Evolutionary conservation across 1,284 basidiomycete genomes (phyloP).

Genomic region (Sanghuangporus weigelae): DNA sequence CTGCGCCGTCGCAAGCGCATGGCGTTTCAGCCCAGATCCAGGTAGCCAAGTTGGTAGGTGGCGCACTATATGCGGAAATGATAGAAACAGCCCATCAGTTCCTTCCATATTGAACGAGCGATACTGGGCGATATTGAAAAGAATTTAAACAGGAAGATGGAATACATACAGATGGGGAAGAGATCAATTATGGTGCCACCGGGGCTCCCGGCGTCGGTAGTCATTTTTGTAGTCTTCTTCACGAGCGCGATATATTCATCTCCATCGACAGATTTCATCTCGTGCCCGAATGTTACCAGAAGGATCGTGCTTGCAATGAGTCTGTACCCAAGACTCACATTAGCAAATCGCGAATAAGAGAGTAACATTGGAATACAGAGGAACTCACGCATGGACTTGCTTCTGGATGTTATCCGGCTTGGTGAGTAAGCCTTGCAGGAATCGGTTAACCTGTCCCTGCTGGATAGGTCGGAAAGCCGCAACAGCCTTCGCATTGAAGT

Average conservation of each 20-base stretch:
- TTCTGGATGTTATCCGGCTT: slow-evolving; percentile 24
- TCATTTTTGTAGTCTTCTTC: slow-evolving; percentile 7
- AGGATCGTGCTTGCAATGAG: slow-evolving; percentile 13
- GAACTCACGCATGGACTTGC: slow-evolving; percentile 25
- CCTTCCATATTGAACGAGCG: background rate
- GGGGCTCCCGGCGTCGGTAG: slow-evolving; percentile 7
- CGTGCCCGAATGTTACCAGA: slow-evolving; percentile 15
- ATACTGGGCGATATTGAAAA: background rate
- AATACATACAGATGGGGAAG: slow-evolving; percentile 12
- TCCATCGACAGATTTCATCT: slow-evolving; percentile 4
- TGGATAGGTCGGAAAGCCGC: slow-evolving; percentile 24
- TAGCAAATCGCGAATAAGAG: background rate
- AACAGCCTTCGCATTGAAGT: slow-evolving; percentile 22
- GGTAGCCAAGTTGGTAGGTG: slow-evolving; percentile 15
- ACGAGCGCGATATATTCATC: slow-evolving; percentile 12
- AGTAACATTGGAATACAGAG: background rate
- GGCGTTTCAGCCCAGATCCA: slow-evolving; percentile 10
- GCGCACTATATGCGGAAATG: slow-evolving; percentile 2
- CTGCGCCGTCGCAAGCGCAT: background rate
- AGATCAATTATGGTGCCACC: slow-evolving; percentile 14
- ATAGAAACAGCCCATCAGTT: background rate
- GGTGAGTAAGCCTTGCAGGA: slow-evolving; percentile 22
- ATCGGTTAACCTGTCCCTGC: slow-evolving; percentile 23
- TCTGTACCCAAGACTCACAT: background rate
- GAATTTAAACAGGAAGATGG: background rate